Evolutionary conservation across 2,329 filamentous ascomycete species (phyloP).

Genomic region (Hortaea sp.): DNA sequence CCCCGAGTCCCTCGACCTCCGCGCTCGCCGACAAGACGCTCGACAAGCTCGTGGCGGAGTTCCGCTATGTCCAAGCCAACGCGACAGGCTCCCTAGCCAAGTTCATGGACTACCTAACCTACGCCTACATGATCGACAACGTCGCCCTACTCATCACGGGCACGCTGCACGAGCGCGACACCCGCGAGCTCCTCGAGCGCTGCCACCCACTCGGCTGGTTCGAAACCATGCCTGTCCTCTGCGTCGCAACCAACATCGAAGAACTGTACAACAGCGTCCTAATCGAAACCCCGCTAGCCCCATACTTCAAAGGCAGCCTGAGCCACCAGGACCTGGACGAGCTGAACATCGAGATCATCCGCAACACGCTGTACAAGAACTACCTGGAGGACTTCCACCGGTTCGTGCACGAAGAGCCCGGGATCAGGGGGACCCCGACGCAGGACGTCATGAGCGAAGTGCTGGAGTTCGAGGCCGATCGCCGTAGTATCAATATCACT

Average conservation of each 20-base stretch:
- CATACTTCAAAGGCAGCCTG: conserved; percentile 94
- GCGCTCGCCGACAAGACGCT: conserved; percentile 89
- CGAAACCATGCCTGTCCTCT: conserved; percentile 96
- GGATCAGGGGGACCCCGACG: conserved; percentile 80
- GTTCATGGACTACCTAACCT: conserved; percentile 97
- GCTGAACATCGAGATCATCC: conserved; percentile 97
- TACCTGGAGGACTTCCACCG: conserved; percentile 96
- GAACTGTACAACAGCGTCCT: conserved; percentile 97
- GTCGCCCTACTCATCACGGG: conserved; percentile 96
- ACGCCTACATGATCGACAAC: conserved; percentile 99
- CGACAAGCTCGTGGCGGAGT: conserved; percentile 95
- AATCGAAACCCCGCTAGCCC: conserved; percentile 89
- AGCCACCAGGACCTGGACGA: conserved; percentile 96
- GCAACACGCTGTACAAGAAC: conserved; percentile 98
- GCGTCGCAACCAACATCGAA: conserved; percentile 95
- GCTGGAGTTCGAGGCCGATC: conserved; percentile 91
- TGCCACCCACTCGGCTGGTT: conserved; percentile 98
- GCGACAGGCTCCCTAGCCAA: conserved; percentile 81
- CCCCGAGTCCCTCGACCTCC: conserved; percentile 93
- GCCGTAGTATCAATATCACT: conserved; percentile 96
- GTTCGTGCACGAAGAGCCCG: conserved; percentile 82
- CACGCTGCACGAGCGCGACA: conserved; percentile 94
- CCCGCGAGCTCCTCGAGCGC: conserved; percentile 83
- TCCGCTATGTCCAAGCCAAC: conserved; percentile 91
- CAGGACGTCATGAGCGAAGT: conserved; percentile 93